Evolutionary conservation across 176 grass and related monocot species (phyloP).

Genomic region (Phoenix roebelenii): DNA sequence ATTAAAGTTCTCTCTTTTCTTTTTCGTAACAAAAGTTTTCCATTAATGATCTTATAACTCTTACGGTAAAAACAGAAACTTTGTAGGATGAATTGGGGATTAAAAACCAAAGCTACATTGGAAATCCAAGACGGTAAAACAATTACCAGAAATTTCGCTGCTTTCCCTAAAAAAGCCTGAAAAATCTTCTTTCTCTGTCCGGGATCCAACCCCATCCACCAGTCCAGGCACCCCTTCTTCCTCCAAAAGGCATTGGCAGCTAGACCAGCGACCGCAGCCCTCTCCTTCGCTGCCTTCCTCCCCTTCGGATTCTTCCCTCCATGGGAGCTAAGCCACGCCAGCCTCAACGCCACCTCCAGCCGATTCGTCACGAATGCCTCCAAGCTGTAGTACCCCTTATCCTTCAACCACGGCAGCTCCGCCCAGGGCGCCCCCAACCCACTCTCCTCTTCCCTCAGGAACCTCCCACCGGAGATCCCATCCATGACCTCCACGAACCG

Average conservation of each 20-base stretch:
- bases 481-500: conserved; percentile 76
- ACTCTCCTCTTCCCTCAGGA: conserved; percentile 52
- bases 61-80: no score
- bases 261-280: conserved; percentile 33
- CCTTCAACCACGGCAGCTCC: conserved; percentile 76
- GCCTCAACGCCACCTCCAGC: conserved; percentile 69
- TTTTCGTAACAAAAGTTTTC: no score
- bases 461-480: conserved; percentile 57
- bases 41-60: no score
- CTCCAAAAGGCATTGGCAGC: conserved; percentile 82
- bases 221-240: conserved; percentile 86
- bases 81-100: no score
- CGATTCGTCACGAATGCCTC: conserved; percentile 69
- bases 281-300: conserved; percentile 61
- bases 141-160: conserved; percentile 56
- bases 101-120: no score
- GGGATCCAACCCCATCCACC: conserved; percentile 74
- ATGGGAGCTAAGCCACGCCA: conserved; percentile 47
- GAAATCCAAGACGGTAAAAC: conserved; percentile 14
- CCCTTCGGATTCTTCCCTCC: conserved; percentile 35
- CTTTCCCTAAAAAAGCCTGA: conserved; percentile 61
- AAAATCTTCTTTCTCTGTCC: conserved; percentile 46
- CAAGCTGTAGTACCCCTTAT: conserved; percentile 73
- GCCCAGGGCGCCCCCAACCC: conserved; percentile 39
- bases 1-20: no score